phyloP scores from a whole-genome alignment of 345 rosid species.

The Corymbia maculata region DNA sequence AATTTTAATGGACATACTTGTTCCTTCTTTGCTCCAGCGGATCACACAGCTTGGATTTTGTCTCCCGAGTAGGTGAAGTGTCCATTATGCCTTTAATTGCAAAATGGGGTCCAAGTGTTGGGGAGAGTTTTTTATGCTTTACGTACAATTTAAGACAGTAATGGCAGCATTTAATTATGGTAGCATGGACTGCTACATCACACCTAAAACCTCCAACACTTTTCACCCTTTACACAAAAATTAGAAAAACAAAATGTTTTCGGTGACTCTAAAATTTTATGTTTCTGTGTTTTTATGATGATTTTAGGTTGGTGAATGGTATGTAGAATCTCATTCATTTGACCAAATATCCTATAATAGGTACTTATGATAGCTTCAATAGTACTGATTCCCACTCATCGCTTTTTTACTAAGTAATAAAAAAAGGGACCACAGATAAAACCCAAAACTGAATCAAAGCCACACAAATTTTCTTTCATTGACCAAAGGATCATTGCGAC shows the following conservation, averaged over 20 bases:
- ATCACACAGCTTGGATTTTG: neutral
- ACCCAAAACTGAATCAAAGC: neutral
- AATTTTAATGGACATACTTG: neutral
- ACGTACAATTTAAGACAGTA: neutral
- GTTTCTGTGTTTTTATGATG: neutral
- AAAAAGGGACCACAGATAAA: neutral
- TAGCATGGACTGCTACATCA: neutral
- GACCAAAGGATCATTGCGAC: neutral
- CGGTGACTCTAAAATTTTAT: neutral
- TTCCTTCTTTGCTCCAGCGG: neutral
- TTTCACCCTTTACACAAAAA: neutral
- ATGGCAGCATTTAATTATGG: neutral
- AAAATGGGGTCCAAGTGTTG: neutral
- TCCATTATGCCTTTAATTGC: neutral
- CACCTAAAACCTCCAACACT: neutral
- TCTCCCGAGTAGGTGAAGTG: neutral
- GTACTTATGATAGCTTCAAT: neutral
- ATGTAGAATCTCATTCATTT: fast-evolving
- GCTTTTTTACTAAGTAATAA: neutral
- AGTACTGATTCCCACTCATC: neutral
- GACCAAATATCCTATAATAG: neutral
- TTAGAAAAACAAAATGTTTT: neutral
- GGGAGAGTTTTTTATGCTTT: neutral
- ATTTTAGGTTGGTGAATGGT: neutral
- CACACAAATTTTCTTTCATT: neutral